phyloP scores from a whole-genome alignment of 768 basidiomycete genomes.

The Strobilomyces echinocephalus region DNA sequence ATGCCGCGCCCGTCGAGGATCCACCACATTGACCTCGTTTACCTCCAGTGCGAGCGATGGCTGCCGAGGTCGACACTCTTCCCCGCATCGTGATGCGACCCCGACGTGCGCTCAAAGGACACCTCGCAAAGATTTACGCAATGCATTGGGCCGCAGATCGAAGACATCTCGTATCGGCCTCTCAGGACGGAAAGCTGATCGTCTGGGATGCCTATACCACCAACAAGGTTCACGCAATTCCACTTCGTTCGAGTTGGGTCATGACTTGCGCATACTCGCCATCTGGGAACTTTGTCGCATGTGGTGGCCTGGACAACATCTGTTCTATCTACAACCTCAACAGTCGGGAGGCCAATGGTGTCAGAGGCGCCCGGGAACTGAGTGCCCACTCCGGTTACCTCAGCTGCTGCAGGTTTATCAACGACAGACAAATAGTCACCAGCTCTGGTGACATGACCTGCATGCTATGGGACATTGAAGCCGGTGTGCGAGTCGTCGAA shows the following conservation, averaged over 20 bases:
- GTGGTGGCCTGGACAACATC: slow-evolving; percentile 98
- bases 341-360: slow-evolving; percentile 64
- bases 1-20: neutral
- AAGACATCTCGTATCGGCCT: slow-evolving; percentile 97
- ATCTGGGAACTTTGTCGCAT: slow-evolving; percentile 95
- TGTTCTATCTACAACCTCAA: slow-evolving; percentile 97
- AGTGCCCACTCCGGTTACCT: slow-evolving; percentile 98
- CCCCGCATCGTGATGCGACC: slow-evolving; percentile 97
- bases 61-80: slow-evolving; percentile 90
- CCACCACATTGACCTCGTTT: slow-evolving; percentile 13
- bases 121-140: slow-evolving; percentile 99
- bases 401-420: slow-evolving; percentile 97
- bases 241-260: slow-evolving; percentile 96
- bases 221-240: slow-evolving; percentile 99
- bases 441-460: slow-evolving; percentile 99
- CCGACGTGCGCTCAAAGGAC: slow-evolving; percentile 90
- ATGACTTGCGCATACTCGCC: slow-evolving; percentile 99
- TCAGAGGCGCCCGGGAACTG: slow-evolving; percentile 90
- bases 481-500: slow-evolving; percentile 94
- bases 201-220: slow-evolving; percentile 99
- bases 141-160: slow-evolving; percentile 99
- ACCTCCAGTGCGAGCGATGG: slow-evolving; percentile 89
- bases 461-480: slow-evolving; percentile 99
- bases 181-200: slow-evolving; percentile 98
- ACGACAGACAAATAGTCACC: slow-evolving; percentile 97